Base-by-base conservation (phyloP, 148 eudicot genomes). In the Camellia lanceoleosa region DNA sequence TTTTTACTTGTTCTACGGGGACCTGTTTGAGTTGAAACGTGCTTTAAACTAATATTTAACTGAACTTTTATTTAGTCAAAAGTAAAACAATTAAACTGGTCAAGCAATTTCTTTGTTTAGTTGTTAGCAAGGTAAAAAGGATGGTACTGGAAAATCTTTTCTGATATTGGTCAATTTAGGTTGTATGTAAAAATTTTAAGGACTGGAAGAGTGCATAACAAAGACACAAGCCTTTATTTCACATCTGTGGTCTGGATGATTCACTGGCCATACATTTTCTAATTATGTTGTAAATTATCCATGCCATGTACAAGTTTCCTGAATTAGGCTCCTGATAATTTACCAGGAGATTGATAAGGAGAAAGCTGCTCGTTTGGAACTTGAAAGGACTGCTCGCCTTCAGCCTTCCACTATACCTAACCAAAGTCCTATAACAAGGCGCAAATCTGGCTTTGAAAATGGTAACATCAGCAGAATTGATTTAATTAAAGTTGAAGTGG, bases 261-360 rank as follows among this genome's bases (percentile, higher is more conserved):
- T 63, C 38, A n/a, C 16, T 19, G 56, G 20, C n/a, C 30, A 11
- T n/a, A 6, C 60, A 2, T 76, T 65, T 64, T 51, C 44, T 43
- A 49, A 4, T 44, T 1, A 15, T 68, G 10, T 15, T 65, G 46
- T 65, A 77, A 30, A 51, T 69, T 62, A 51, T 66, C 42, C 30
- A 15, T 67, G 20, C 61, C 10, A 7, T 42, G 44, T 5, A 19
- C 41, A 68, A 73, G 54, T 76, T 76, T 77, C 51, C 52, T 78
- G 2, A 60, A 49, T 12, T 61, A 15, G 30, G 38, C 10, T 79
- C 62, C n/a, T 38, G 0, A 64, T 73, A 67, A 60, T 69, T 73
- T 75, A 46, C 78, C 86, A 95, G 99, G 99, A 95, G 82, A 63
- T 93, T 77, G 98, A 92, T 71, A 88, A 85, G 80, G 99, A 95